phyloP scores from a whole-genome alignment of 2,329 filamentous ascomycete species.

The Cordyceps fumosorosea region DNA sequence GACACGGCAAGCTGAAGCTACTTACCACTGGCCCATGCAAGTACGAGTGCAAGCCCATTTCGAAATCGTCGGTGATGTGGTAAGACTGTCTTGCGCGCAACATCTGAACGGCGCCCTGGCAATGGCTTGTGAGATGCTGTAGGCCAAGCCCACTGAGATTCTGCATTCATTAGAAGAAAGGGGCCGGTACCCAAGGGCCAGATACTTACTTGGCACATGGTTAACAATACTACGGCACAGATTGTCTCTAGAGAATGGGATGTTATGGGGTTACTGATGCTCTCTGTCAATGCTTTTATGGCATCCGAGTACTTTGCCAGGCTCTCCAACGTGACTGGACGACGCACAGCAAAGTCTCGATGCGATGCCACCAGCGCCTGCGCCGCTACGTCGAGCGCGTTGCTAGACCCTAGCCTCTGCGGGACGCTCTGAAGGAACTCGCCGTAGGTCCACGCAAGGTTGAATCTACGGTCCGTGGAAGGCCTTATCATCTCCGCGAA shows the following conservation, averaged over 20 bases:
- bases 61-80: neutral
- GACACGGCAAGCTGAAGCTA: neutral
- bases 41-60: neutral
- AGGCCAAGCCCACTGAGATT: conserved; percentile 7
- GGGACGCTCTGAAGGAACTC: neutral
- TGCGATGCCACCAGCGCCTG: conserved; percentile 2
- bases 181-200: neutral
- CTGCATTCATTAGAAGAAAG: neutral
- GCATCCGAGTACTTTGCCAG: conserved; percentile 4
- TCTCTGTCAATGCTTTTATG: neutral
- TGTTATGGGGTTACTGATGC: neutral
- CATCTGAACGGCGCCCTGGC: conserved; percentile 8
- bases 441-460: conserved; percentile 7
- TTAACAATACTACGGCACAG: conserved; percentile 5
- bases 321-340: neutral
- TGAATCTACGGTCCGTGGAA: conserved; percentile 6
- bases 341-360: conserved; percentile 1
- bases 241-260: conserved; percentile 3
- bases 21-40: conserved; percentile 4
- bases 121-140: conserved; percentile 9
- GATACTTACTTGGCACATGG: conserved; percentile 6
- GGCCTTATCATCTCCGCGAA: conserved; percentile 2
- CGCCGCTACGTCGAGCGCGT: conserved; percentile 6
- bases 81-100: neutral
- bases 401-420: neutral